Base-by-base conservation (phyloP, 257 asterid genomes). In the Rhazya stricta region DNA sequence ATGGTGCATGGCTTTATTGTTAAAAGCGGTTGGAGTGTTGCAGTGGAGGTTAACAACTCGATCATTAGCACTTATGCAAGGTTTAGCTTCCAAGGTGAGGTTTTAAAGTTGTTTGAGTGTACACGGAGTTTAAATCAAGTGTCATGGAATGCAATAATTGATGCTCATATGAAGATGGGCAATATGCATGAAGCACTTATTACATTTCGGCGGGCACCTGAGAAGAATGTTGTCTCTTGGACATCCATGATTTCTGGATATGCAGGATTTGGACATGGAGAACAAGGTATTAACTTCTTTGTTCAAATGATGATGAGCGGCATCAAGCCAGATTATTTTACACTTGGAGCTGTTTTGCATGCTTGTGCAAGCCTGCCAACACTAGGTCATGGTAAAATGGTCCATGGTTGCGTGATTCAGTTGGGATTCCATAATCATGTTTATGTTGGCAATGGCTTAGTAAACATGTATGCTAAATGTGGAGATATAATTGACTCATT, bases 121-220 rank as follows among this genome's bases (percentile, higher is more conserved):
- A 69, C 82, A n/a, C 65, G n/a, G 51, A 46, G 74, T 63, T 80
- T 77, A 42, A 88, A 70, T 48, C 87, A 84, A 65, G 86, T 90
- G 36, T 86, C 94, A 9, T 86, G 91, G 90, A 91, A 90, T 77
- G 82, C 81, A 9, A 72, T 88, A 4, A 86, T 90, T 29, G 96
- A 90, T 83, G 91, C 94, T 81, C 84, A 87, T 54, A 90, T 89
- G 94, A 91, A 85, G 85, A 75, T 86, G 23, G 96, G 93, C 16
- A 71, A 87, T 77, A 58, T 66, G 27, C 72, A 81, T 3, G 81
- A 86, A 76, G 94, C 96, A 0, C 50, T 71, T 71, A 79, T 66
- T 16, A 82, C 68, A 13, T 91, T 91, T 77, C 81, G 57, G 46
- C 69, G 45, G 62, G 74, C 85, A 71, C 89, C 87, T 12, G 73